Evolutionary conservation across 78 protist genomes (phyloP).

Genomic region (Dictyostelium discoideum): dicty_2.7 NC_007091.3:2433501-2434000

Average conservation of each 20-base stretch:
- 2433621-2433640: constrained; percentile 88
- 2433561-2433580: constrained; percentile 86
- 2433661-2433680: constrained; percentile 87
- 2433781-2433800: constrained; percentile 81
- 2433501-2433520: constrained; percentile 77
- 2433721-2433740: constrained; percentile 71
- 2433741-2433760: constrained; percentile 57
- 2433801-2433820: constrained; percentile 76
- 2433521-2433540: constrained; percentile 76
- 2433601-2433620: constrained; percentile 71
- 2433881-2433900: constrained; percentile 81
- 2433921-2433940: constrained; percentile 77
- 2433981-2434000: constrained; percentile 36
- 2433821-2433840: constrained; percentile 81
- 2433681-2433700: constrained; percentile 79
- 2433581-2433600: constrained; percentile 78
- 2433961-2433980: constrained; percentile 71
- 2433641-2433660: constrained; percentile 83
- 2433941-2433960: constrained; percentile 75
- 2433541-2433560: constrained; percentile 78
- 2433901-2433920: constrained; percentile 85
- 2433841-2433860: constrained; percentile 84
- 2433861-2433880: constrained; percentile 64
- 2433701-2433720: constrained; percentile 52
- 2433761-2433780: constrained; percentile 83